A percentile compares a stretch with the other conserved stretches of the same genome.
Conservation (phyloP, 805 yeast genomes). For the Lachancea sp. region DNA sequence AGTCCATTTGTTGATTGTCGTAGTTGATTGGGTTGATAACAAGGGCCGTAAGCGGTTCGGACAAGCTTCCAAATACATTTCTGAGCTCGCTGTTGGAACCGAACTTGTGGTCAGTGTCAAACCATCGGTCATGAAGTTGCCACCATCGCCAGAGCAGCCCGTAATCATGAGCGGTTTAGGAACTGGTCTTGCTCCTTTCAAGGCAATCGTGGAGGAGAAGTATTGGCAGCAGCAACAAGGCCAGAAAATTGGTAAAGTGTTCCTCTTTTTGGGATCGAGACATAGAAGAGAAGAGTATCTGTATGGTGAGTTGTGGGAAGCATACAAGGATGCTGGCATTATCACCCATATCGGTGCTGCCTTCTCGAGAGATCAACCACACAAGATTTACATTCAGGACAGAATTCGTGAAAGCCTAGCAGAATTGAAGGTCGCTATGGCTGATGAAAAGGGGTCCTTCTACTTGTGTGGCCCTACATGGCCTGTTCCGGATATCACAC, state of each 20-base stretch:
- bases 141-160: slow-evolving; percentile 80
- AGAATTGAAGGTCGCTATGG: slow-evolving; percentile 73
- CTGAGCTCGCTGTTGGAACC: slow-evolving; percentile 71
- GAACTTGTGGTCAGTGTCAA: slow-evolving; percentile 91
- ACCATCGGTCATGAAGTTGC: slow-evolving; percentile 95
- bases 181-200: slow-evolving; percentile 97
- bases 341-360: slow-evolving; percentile 96
- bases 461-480: slow-evolving; percentile 98
- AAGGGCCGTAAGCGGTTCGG: slow-evolving; percentile 84
- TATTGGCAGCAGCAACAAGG: slow-evolving; percentile 91
- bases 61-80: slow-evolving; percentile 86
- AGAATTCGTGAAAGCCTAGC: slow-evolving; percentile 72
- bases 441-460: slow-evolving; percentile 75
- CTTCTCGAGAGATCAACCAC: slow-evolving; percentile 93
- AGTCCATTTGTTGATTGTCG: slow-evolving; percentile 86
- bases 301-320: slow-evolving; percentile 97
- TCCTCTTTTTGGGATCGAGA: slow-evolving; percentile 86
- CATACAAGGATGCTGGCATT: slow-evolving; percentile 84
- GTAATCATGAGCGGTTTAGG: slow-evolving; percentile 96
- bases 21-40: slow-evolving; percentile 90
- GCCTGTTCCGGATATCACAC: slow-evolving; percentile 97
- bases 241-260: slow-evolving; percentile 79
- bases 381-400: slow-evolving; percentile 93
- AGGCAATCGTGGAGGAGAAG: slow-evolving; percentile 94
- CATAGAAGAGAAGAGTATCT: slow-evolving; percentile 92